Base-by-base conservation (phyloP, 2,329 filamentous ascomycete species). In the Chaetothyriales sp. region DNA sequence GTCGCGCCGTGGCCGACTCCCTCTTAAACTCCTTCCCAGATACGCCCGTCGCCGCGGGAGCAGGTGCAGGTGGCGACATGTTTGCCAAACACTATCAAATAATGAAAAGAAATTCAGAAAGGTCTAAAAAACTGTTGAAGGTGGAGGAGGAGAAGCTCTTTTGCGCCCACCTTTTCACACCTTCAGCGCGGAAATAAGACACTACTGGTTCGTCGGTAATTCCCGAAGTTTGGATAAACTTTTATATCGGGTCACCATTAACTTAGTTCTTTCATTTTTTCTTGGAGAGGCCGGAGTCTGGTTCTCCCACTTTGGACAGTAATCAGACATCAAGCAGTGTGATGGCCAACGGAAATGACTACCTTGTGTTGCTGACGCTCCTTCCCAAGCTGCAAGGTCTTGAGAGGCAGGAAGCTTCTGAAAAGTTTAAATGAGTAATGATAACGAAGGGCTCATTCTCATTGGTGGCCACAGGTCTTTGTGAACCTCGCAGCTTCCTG, bases 1-100 rank as follows among this genome's bases (percentile, higher is more conserved):
- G 72, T 70, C 92, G 80, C 62, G 92, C 92, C 65, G 83, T 67
- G 62, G 86, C 88, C 52, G 89, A 95, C 76, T 98, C 92, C 72
- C 78, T 87, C 77, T 94, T 83, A 62, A 75, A 74, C 63, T 79
- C 75, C 63, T 76, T 80, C 44, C 77, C 73, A 49, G 77, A 68
- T 53, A 65, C 61, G 55, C 64, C 64, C 50, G 56, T 56, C 32
- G 32, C 32, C 10, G 59, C 57, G 8, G 59, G 58, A 25, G 60
- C 60, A 53, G 61, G 53, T 18, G 55, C 51, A 19, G 55, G 55
- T 50, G 55, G 55, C 22, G 55, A 57, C 55, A 57, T 57, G 10
- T 10, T 45, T 26, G 43, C 10, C 15, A 5, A 26, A 45, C 18
- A 26, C 18, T 45, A 15, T 45, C 43, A 45, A 26, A n/a, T 1